These are phyloP conservation scores for Penium margaritaceum DNA, from an alignment of 139 green algal species.

Conservation along the genomic window DNA sequence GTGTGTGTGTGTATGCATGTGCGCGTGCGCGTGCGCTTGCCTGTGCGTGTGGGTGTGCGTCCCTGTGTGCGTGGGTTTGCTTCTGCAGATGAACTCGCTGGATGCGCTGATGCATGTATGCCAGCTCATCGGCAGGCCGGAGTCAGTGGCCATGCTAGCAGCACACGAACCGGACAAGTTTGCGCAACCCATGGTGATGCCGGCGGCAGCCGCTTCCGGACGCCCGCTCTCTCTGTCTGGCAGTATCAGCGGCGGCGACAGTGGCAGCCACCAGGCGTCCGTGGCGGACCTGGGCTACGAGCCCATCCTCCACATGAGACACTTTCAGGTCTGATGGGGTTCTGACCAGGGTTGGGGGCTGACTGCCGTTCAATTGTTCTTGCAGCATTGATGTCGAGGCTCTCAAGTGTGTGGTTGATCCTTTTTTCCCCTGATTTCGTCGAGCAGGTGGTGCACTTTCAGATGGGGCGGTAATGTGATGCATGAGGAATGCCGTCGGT, in stretches of 20 bases:
- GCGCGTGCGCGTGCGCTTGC: not conserved
- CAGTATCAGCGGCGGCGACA: too few species aligned
- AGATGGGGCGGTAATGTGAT: not conserved
- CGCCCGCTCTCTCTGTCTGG: too few species aligned
- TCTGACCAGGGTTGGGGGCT: not conserved
- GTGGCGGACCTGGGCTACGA: constrained; percentile 65
- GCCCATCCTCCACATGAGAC: constrained; percentile 93
- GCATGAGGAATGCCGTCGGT: constrained; percentile 6
- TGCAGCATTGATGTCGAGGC: not conserved
- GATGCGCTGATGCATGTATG: constrained; percentile 50
- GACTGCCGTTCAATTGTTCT: constrained; percentile 1
- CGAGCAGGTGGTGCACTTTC: not conserved
- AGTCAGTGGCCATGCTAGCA: constrained; percentile 60
- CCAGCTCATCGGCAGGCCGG: constrained; percentile 49
- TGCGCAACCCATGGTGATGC: constrained; percentile 10
- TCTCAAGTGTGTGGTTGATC: not conserved
- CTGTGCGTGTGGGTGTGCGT: not conserved
- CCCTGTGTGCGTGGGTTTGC: not conserved
- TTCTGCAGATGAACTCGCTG: constrained; percentile 51
- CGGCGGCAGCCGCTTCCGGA: too few species aligned
- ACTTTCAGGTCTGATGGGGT: constrained; percentile 64
- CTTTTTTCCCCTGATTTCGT: not conserved
- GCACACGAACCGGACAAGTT: constrained; percentile 56
- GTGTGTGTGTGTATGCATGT: not conserved
- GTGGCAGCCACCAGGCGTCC: not conserved